Evolutionary conservation across 306 rosid species (phyloP), one percentile per base, ranked within the genome.

Genomic region (Lathyrus tuberosus): DNA sequence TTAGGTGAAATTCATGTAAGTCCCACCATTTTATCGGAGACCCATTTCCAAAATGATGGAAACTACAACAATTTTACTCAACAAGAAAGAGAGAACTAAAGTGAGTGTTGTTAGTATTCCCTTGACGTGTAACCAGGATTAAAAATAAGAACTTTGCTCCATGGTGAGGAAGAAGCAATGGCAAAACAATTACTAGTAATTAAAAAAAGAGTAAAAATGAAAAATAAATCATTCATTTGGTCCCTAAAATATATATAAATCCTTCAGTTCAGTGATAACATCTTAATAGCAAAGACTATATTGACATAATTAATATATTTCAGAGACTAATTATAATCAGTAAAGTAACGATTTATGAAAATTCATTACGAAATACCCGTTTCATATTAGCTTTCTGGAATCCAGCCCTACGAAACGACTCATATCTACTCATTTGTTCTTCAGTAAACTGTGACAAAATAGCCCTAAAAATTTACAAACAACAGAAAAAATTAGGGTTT

Each of bases 351-450:
- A 26, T 26, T 26, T 26, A 17, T 48, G 24, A 18, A 18, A 51
- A 17, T 20, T 20, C 22, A 20, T 20, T 1, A 20, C 1, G 22
- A 51, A 10, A 59, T 78, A 90, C 98, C 90, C 95, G 84, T 83
- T 89, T 89, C 97, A 91, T 91, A 79, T 83, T 91, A 63, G 97
- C 80, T 76, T 79, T 95, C 84, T 91, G 97, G 81, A 95, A 95
- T 26, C 97, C 97, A 69, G 96, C 95, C 76, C 97, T 86, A 22
- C 99, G 84, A 51, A 91, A 91, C 7, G 97, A 94, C 72, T 94
- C 99, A 5, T 94, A 94, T 63, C 99, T 79, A 63, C 95, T 94
- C 97, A 95, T 91, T 77, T 95, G 99, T 73, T 84, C 88, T 78
- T 89, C 95, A 6, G 96, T 81, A 76, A 94, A 94, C 41, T 85